Conservation (phyloP, 2,329 filamentous ascomycete genomes). For the Knoxdaviesia proteae region DNA sequence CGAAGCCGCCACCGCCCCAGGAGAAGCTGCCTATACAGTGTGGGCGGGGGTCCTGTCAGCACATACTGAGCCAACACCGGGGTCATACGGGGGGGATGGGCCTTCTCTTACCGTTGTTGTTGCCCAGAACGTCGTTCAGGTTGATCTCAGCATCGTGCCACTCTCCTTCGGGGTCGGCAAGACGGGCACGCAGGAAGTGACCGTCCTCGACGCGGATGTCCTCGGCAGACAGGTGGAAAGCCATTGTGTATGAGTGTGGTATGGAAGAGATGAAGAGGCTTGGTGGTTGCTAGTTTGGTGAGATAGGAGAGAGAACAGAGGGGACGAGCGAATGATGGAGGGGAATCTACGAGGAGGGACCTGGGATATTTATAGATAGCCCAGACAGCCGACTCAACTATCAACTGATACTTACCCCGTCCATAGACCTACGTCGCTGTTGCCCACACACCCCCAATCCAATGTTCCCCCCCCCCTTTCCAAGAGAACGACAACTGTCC, state of each 20-base stretch:
- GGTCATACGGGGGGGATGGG: slow-evolving; percentile 2
- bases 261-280: not conserved
- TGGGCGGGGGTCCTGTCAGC: slow-evolving; percentile 1
- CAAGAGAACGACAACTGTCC: too few relatives aligned
- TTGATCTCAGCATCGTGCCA: slow-evolving; percentile 24
- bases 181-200: slow-evolving; percentile 23
- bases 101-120: slow-evolving; percentile 22
- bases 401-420: not conserved
- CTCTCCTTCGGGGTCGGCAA: slow-evolving; percentile 21
- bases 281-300: too few relatives aligned
- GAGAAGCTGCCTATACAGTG: slow-evolving; percentile 3
- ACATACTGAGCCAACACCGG: not conserved
- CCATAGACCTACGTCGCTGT: not conserved
- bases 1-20: slow-evolving; percentile 16
- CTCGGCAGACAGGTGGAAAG: slow-evolving; percentile 26
- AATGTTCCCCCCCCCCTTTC: too few relatives aligned
- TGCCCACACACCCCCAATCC: too few relatives aligned
- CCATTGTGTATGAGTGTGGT: slow-evolving; percentile 2
- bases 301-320: not conserved
- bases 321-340: not conserved
- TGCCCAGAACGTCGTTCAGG: slow-evolving; percentile 30
- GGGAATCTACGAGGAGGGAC: not conserved
- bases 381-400: not conserved
- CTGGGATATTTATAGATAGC: not conserved
- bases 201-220: slow-evolving; percentile 23